A percentile compares a stretch with the other conserved stretches of the same genome.
Evolutionary conservation across 2,329 filamentous ascomycete species (phyloP).

Genomic region (Emmonsiellopsis sp.): DNA sequence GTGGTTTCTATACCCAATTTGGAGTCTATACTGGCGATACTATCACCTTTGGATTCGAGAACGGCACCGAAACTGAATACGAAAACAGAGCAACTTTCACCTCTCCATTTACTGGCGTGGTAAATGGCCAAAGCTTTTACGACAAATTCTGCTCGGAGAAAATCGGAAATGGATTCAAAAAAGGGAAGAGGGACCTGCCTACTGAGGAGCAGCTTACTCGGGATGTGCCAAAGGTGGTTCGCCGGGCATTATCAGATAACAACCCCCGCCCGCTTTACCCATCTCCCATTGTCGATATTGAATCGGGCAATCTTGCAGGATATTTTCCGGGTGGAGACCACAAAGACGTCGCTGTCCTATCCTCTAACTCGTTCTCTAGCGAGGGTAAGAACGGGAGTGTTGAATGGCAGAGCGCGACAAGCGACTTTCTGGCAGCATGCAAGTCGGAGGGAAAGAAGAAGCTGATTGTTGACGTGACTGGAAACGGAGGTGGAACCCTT

Average conservation of each 20-base stretch:
- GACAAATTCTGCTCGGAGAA: constrained; percentile 24
- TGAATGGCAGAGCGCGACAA: constrained; percentile 30
- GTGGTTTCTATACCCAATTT: constrained; percentile 7
- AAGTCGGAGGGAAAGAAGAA: constrained; percentile 45
- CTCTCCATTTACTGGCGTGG: constrained; percentile 24
- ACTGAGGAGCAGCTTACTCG: constrained; percentile 3
- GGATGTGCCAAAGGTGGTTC: background rate
- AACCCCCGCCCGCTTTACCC: constrained; percentile 23
- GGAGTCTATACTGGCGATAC: constrained; percentile 17
- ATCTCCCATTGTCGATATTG: constrained; percentile 25
- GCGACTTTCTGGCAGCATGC: constrained; percentile 39
- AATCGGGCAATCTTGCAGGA: constrained; percentile 29
- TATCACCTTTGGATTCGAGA: constrained; percentile 22
- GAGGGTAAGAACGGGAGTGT: constrained; percentile 10
- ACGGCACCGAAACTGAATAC: constrained; percentile 19
- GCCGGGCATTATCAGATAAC: background rate
- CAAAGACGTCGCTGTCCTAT: constrained; percentile 36
- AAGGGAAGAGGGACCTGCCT: background rate
- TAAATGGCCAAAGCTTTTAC: constrained; percentile 32
- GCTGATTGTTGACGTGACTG: constrained; percentile 54
- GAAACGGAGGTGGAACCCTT: constrained; percentile 50
- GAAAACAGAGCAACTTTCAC: constrained; percentile 17
- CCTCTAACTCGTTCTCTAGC: constrained; percentile 30
- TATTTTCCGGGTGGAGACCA: constrained; percentile 35
- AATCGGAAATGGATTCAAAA: constrained; percentile 1